Base-by-base conservation (phyloP, 2,329 filamentous ascomycete species). In the Ophiostoma himal-ulmi region DNA sequence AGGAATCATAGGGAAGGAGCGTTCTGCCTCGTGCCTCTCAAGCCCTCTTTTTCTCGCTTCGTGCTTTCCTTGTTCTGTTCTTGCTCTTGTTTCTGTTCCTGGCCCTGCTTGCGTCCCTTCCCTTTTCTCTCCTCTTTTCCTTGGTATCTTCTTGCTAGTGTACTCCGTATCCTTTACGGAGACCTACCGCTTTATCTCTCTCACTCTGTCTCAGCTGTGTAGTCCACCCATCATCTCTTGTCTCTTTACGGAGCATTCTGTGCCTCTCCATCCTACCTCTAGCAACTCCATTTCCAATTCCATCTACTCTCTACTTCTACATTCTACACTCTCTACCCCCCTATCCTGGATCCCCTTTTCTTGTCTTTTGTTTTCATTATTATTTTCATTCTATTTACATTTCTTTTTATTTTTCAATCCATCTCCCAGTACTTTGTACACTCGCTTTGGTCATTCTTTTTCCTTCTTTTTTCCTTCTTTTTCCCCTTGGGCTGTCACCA, bases 131-230 rank as follows among this genome's bases (percentile, higher is more conserved):
- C 34, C 52, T 70, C 57, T 68, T 67, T 70, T 70, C 65, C 66
- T 70, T 57, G 44, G 69, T 52, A 64, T 37, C 39, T 41, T n/a
- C 22, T 34, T 68, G 20, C 39, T 48, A 48, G 37, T 70, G 65
- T 37, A 39, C 64, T 52, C 67, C 67, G 22, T 57, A 26, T 26
- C 5, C 20, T 26, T 44, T 57, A 22, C n/a, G n/a, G n/a, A 57
- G 44, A 67, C 64, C n/a, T 37, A n/a, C 39, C 37, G 26, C 37
- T 41, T 68, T 64, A 41, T 52, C 41, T 70, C 69, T 67, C 65
- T 57, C 64, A 60, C 70, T 70, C 67, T 41, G 17, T 57, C 60
- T 70, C 68, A 70, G 69, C 68, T 57, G 52, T 37, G 57, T 68
- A 39, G 60, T 65, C 66, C 14, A 44, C 41, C 44, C 44, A 17